phyloP scores from a whole-genome alignment of 106 monocot species.

The Dioscorea zingiberensis region DNA sequence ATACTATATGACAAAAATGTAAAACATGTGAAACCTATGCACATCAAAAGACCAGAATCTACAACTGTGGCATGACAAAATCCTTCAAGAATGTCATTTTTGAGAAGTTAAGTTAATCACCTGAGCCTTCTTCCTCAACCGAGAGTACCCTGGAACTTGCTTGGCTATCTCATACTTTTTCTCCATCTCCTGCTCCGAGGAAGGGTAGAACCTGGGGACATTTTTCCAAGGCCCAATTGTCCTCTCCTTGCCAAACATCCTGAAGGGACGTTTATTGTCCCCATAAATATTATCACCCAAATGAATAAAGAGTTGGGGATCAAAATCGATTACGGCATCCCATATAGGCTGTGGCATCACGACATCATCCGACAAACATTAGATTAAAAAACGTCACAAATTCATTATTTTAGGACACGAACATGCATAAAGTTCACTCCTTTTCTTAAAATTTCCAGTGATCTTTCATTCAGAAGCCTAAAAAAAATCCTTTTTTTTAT shows the following conservation, averaged over 20 bases:
- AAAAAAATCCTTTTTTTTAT: no score
- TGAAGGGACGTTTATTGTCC: conserved; percentile 52
- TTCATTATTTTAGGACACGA: no score
- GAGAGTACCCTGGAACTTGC: conserved; percentile 59
- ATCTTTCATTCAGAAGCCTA: no score
- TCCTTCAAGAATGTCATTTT: no score
- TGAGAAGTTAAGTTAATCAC: conserved; percentile 15
- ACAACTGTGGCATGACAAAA: no score
- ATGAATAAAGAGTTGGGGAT: conserved; percentile 79
- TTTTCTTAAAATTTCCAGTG: no score
- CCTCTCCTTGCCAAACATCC: conserved; percentile 55
- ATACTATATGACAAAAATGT: no score
- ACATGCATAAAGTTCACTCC: no score
- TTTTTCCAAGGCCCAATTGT: conserved; percentile 89
- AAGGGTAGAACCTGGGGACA: conserved; percentile 43
- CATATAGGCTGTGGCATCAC: conserved; percentile 57
- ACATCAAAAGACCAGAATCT: no score
- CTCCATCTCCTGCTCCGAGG: conserved; percentile 55
- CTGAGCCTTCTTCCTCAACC: conserved; percentile 44
- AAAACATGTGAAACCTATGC: no score
- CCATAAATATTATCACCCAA: conserved; percentile 89
- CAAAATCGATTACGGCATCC: conserved; percentile 62
- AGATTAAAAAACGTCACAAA: no score
- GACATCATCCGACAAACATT: neutral
- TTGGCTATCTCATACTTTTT: conserved; percentile 43